Conservation (phyloP, 2,329 filamentous ascomycete genomes). For the Thielaviopsis euricoi region DNA sequence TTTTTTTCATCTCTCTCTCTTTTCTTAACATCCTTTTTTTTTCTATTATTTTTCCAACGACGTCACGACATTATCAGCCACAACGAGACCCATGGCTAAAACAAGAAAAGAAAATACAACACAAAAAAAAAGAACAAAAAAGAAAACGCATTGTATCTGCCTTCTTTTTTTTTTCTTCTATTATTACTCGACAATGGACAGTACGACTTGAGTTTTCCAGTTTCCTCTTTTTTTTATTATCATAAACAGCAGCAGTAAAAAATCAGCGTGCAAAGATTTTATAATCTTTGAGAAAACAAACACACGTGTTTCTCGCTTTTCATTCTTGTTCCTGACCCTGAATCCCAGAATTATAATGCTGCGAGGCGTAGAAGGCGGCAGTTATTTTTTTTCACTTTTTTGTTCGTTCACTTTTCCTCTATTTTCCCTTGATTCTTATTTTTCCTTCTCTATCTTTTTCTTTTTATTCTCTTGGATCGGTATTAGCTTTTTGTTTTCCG, state of each 20-base stretch:
- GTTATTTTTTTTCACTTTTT: background rate
- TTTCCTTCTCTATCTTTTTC: constrained; percentile 1
- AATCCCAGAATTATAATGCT: background rate
- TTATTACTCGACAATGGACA: too few relatives aligned
- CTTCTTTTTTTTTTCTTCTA: background rate
- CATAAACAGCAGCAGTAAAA: too few relatives aligned
- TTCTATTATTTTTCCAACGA: background rate
- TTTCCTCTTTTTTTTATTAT: too few relatives aligned
- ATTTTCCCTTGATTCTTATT: background rate
- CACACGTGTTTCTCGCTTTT: too few relatives aligned
- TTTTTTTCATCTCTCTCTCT: background rate
- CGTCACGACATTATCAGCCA: background rate
- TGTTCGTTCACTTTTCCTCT: background rate
- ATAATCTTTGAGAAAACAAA: too few relatives aligned
- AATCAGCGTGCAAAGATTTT: too few relatives aligned
- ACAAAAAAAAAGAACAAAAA: background rate
- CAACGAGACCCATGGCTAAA: background rate
- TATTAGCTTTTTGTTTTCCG: background rate
- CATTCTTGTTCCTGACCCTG: background rate
- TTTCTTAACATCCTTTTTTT: background rate
- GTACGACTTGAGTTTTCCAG: too few relatives aligned
- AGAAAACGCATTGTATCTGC: background rate
- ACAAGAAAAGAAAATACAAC: background rate
- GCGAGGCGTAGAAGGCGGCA: background rate
- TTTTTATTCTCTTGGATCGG: background rate